Base-by-base conservation (phyloP, 208 protist genomes). In the Vickermania spadyakhi region DNA sequence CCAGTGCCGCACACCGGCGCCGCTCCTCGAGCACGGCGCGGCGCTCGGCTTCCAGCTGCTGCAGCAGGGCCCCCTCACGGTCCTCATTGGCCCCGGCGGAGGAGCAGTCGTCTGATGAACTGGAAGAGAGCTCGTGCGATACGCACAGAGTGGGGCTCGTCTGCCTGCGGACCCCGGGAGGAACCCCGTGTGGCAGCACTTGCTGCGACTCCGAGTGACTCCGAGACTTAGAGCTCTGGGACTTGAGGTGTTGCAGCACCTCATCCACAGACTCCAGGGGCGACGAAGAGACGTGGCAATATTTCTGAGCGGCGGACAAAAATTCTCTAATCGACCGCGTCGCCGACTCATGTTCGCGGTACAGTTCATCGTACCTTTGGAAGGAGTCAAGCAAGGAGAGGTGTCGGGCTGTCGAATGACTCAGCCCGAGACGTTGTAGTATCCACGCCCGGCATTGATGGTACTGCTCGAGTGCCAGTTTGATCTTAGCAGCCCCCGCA, bases 11-110 rank as follows among this genome's bases (percentile, higher is more conserved):
- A 22, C 75, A 52, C 14, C 60, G 59, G 3, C 26, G 27, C 58
- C 67, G 50, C 1, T 51, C 18, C 31, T 60, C 26, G 3, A 52
- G n/a, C 3, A 64, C 68, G 2, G 51, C 30, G 18, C 25, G 51
- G 11, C 63, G 54, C 31, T 73, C 73, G 27, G 45, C 36, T 7
- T 41, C 31, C 14, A 70, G 52, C 28, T 67, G 53, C 1, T 68
- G 31, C 57, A 65, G 11, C 36, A 45, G 36, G 11, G 36, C 36
- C 18, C 11, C 36, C 18, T 7, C 36, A 7, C 36, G 36, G 11
- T 45, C 36, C 36, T n/a, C 36, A 45, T 7, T 18, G 18, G 36
- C 36, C 11, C 11, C 36, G 18, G 36, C 36, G 11, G 36, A 18
- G 11, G 36, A 7, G 11, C 18, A 7, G 36, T 45, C 36, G 7